A percentile compares a stretch with the other conserved stretches of the same genome.
Conservation (phyloP, 2,329 filamentous ascomycete species). For the Beauveria bassiana region DNA sequence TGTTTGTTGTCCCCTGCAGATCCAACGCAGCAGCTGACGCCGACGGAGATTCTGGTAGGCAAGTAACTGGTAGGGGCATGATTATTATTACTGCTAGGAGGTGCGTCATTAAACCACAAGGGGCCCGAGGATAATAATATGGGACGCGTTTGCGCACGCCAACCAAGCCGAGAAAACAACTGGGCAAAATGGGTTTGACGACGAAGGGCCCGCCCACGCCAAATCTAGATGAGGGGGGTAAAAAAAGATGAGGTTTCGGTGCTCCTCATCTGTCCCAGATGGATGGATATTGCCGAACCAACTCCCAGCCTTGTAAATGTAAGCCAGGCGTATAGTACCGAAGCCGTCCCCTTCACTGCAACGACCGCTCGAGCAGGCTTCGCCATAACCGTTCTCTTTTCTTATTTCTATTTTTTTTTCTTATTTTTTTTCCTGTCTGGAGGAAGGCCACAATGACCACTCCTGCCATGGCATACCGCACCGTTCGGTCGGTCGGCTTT, state of each 20-base stretch:
- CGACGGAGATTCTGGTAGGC: neutral
- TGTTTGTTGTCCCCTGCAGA: constrained; percentile 10
- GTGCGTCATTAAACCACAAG: constrained; percentile 3
- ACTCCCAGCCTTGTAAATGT: constrained; percentile 12
- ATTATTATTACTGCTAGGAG: neutral
- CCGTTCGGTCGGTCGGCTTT: constrained; percentile 3
- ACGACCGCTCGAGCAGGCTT: neutral
- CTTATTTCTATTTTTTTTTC: neutral
- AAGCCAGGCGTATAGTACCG: neutral
- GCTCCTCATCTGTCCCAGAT: neutral
- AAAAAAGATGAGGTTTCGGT: neutral
- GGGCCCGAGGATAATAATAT: constrained; percentile 8
- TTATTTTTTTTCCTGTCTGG: neutral
- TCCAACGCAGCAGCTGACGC: constrained; percentile 1
- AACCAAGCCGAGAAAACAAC: neutral
- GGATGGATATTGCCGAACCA: constrained; percentile 9
- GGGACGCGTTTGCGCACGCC: neutral
- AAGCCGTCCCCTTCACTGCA: neutral
- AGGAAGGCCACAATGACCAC: neutral
- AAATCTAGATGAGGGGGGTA: constrained; percentile 9
- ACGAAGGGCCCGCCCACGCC: constrained; percentile 3
- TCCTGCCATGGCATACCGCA: constrained; percentile 8
- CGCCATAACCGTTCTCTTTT: neutral
- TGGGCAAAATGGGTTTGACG: neutral
- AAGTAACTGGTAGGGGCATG: no score